Base-by-base conservation (phyloP, 768 basidiomycete species). In the Paxillus ammoniavirescens region DNA sequence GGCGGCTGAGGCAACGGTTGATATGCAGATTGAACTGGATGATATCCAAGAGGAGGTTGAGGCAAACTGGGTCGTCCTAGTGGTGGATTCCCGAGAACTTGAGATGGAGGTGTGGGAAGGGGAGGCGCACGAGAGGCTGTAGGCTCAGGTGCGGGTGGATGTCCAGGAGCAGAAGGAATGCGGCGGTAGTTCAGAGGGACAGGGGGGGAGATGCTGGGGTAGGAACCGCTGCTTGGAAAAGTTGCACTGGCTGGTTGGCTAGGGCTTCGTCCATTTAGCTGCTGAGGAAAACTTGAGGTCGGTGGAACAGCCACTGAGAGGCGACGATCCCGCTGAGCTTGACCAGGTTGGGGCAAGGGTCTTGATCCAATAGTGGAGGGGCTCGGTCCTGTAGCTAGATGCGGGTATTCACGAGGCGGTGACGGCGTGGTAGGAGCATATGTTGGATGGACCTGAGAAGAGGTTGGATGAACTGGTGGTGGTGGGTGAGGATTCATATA, bases 51-150 rank as follows among this genome's bases (percentile, higher is more conserved):
- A 12, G 77, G 82, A 23, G 77, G 80, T 31, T 76, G 76, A 48
- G 82, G 83, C 18, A 86, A 71, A 59, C 77, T 76, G 8, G 78
- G 73, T 36, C 75, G 77, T 45, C 80, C 69, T n/a, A 75, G 66
- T 10, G 71, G 61, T 10, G 65, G 56, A 42, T 57, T 64, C 28
- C 57, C 61, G 55, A 64, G 59, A 49, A 54, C 40, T 41, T 63
- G 71, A 14, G 42, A 54, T 17, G 68, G 55, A 45, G 69, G 72
- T 14, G 61, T 52, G 18, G 69, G 67, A 12, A 70, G 61, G 18
- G 65, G 65, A 35, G 64, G 59, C 15, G 50, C 55, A 12, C 53
- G 55, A 26, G 61, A 33, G 28, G 52, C 60, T 36, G 54, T 41
- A 10, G 58, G 23, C 23, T 70, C 70, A 3, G 57, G 55, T 52